Conservation (phyloP, 2,329 filamentous ascomycete species). For the Cladobotryum mycophilum region DNA sequence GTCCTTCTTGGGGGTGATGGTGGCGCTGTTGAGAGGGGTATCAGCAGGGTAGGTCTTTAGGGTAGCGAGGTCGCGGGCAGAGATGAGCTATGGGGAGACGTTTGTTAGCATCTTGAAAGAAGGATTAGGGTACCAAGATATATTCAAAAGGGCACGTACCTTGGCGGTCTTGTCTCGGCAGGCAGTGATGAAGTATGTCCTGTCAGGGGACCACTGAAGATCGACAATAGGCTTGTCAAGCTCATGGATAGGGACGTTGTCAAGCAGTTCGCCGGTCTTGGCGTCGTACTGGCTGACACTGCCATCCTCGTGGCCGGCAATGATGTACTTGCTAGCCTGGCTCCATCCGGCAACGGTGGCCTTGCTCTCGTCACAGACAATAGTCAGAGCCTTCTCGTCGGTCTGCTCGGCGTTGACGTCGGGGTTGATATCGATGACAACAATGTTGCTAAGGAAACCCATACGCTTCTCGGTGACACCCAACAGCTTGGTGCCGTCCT, state of each 20-base stretch:
- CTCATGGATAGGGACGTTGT: slow-evolving; percentile 80
- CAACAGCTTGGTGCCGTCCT: slow-evolving; percentile 83
- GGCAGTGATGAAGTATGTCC: slow-evolving; percentile 96
- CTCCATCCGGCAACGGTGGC: slow-evolving; percentile 97
- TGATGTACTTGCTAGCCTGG: slow-evolving; percentile 91
- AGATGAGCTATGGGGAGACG: slow-evolving; percentile 60
- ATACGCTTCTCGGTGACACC: slow-evolving; percentile 98
- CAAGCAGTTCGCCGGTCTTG: slow-evolving; percentile 80
- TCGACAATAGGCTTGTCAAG: slow-evolving; percentile 79
- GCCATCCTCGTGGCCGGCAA: slow-evolving; percentile 95
- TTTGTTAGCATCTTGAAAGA: neutral
- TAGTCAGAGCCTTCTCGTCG: slow-evolving; percentile 75
- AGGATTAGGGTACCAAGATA: neutral
- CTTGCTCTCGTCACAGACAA: slow-evolving; percentile 93
- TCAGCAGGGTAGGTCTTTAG: slow-evolving; percentile 90
- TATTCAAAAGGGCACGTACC: slow-evolving; percentile 38
- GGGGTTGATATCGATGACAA: slow-evolving; percentile 81
- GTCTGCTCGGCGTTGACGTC: slow-evolving; percentile 78
- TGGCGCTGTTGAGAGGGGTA: slow-evolving; percentile 92
- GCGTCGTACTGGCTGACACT: slow-evolving; percentile 85
- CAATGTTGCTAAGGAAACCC: slow-evolving; percentile 90
- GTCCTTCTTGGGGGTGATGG: slow-evolving; percentile 92
- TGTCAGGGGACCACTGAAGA: slow-evolving; percentile 88
- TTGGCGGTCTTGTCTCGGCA: slow-evolving; percentile 98
- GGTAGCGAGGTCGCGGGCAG: slow-evolving; percentile 77